Evolutionary conservation across 257 asterid species (phyloP).

Genomic region (Striga asiatica): DNA sequence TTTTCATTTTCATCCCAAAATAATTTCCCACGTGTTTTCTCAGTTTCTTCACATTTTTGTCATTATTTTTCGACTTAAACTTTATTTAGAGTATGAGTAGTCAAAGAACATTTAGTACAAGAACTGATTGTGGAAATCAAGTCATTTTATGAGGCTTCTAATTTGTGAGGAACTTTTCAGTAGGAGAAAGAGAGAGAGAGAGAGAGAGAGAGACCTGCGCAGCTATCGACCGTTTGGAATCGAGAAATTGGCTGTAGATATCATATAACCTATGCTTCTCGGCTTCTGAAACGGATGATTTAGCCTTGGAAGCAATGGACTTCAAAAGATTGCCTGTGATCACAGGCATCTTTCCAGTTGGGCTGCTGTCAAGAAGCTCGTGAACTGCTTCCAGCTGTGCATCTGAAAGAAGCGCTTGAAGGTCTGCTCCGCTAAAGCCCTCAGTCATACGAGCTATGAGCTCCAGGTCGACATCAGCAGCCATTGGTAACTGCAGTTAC

Average conservation of each 20-base stretch:
- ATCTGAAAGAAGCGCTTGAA: constrained; percentile 88
- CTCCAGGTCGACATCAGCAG: constrained; percentile 58
- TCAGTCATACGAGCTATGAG: constrained; percentile 52
- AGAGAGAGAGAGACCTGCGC: constrained; percentile 46
- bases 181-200: too few species aligned
- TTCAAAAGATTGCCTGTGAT: constrained; percentile 50
- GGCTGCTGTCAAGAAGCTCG: constrained; percentile 36
- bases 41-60: too few species aligned
- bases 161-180: too few species aligned
- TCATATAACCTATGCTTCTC: constrained; percentile 67
- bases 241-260: constrained; percentile 80
- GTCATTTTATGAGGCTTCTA: too few species aligned
- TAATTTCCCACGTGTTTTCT: too few species aligned
- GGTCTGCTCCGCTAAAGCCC: constrained; percentile 98
- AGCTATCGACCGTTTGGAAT: constrained; percentile 60
- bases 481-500: constrained; percentile 61
- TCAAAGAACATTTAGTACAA: too few species aligned
- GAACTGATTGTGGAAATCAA: too few species aligned
- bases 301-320: constrained; percentile 60
- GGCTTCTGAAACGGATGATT: constrained; percentile 72
- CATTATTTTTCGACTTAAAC: too few species aligned
- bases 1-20: too few species aligned
- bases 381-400: constrained; percentile 95
- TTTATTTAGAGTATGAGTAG: too few species aligned
- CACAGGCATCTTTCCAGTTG: constrained; percentile 47